Base-by-base conservation (phyloP, 2,329 filamentous ascomycete species). In the Epichloe festucae region DNA sequence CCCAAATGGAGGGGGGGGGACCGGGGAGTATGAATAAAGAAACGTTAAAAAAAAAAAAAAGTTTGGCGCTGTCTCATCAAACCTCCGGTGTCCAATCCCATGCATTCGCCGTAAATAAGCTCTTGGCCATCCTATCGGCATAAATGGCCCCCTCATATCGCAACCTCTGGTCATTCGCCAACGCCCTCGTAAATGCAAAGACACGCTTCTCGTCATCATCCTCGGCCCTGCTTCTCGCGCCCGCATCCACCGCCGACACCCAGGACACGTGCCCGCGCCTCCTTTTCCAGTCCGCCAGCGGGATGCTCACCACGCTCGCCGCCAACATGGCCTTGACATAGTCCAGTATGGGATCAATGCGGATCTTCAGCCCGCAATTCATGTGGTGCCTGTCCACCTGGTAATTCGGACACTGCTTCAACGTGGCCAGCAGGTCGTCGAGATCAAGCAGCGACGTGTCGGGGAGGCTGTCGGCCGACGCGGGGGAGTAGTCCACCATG, bases 301-400 rank as follows among this genome's bases (percentile, higher is more conserved):
- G 58, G 10, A 81, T 61, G 2, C 70, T 67, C 6, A 79, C 60
- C 31, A 67, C 67, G 36, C 65, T 69, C 0, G 75, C 66, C 0
- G 73, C 72, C 4, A 82, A 64, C 68, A 81, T 75, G n/a, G 70
- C 64, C 52, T 79, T 74, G 34, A 89, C 67, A 50, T 81, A 77
- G 51, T 85, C 82, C 15, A 89, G 65, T 3, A 86, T 73, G 7
- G 84, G 82, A 40, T 85, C 68, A 3, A 89, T 65, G 17, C 81
- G 74, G 3, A 78, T 80, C 44, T 84, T 72, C 39, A 87, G 71
- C 1, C 86, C 86, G 61, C 86, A 90, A 63, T 89, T 85, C 1
- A 74, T 74, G 63, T 90, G 86, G 61, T 88, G 73, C 56, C 76
- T 77, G 64, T 90, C 84, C 53, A 89, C 76, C 63, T 89, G 86